Evolutionary conservation across 495 filamentous ascomycete species (phyloP).

Genomic region (Diplogelasinospora grovesii): DNA sequence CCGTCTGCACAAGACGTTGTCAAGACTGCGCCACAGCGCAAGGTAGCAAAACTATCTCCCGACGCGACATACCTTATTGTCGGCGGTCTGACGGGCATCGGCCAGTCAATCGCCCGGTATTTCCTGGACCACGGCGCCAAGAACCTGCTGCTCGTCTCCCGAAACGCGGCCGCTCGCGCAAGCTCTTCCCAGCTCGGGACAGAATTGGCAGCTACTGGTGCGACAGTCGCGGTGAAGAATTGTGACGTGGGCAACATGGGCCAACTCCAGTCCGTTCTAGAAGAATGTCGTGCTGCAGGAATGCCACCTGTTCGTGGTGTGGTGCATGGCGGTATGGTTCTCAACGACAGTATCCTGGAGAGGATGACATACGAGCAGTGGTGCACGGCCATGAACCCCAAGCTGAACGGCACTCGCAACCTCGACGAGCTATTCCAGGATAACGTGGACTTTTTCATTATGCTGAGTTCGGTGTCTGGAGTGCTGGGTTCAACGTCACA

Average conservation of each 20-base stretch:
- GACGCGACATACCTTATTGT: slow-evolving; percentile 41
- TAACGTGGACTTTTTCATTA: slow-evolving; percentile 24
- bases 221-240: slow-evolving; percentile 18
- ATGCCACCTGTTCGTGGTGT: slow-evolving; percentile 50
- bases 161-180: no score
- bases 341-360: slow-evolving; percentile 39
- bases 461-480: slow-evolving; percentile 43
- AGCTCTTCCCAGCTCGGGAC: no score
- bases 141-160: slow-evolving; percentile 46
- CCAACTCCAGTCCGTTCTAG: not conserved
- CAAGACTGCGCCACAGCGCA: not conserved
- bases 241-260: slow-evolving; percentile 31
- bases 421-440: slow-evolving; percentile 23
- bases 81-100: slow-evolving; percentile 52
- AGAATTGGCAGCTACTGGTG: slow-evolving; percentile 19
- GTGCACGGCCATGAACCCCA: slow-evolving; percentile 42
- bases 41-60: not conserved
- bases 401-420: slow-evolving; percentile 33
- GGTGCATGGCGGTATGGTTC: slow-evolving; percentile 44
- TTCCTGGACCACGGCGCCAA: slow-evolving; percentile 44
- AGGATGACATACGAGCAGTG: slow-evolving; percentile 32
- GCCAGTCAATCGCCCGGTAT: slow-evolving; percentile 43
- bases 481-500: slow-evolving; percentile 36
- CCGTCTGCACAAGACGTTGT: slow-evolving; percentile 27
- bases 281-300: slow-evolving; percentile 22